These are phyloP conservation scores for Colletotrichum salicis DNA, from an alignment of 2,329 filamentous ascomycete species.

Conservation along the genomic window DNA sequence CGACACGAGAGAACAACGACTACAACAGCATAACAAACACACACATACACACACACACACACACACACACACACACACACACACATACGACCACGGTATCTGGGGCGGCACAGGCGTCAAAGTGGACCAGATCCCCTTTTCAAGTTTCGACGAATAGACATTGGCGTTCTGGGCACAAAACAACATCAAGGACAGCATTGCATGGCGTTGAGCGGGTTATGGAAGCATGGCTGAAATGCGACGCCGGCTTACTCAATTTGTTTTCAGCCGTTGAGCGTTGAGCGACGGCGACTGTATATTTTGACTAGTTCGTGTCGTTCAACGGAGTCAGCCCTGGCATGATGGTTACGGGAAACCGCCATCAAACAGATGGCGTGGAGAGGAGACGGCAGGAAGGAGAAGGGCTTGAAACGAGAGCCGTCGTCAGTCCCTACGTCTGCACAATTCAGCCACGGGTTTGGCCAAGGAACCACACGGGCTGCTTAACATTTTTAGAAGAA, in stretches of 20 bases:
- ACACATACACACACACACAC: neutral
- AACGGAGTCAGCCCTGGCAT: neutral
- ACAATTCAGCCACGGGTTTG: constrained; percentile 10
- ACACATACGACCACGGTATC: neutral
- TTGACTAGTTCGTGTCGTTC: neutral
- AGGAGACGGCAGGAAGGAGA: neutral
- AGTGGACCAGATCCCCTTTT: constrained; percentile 12
- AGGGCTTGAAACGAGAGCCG: neutral
- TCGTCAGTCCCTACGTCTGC: neutral
- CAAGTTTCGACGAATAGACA: constrained; percentile 7
- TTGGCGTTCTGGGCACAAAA: constrained; percentile 23
- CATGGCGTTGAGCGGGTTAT: constrained; percentile 32
- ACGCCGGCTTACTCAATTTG: constrained; percentile 2
- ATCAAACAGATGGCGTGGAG: neutral
- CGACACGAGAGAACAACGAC: constrained; percentile 3
- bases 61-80: neutral
- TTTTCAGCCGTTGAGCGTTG: neutral
- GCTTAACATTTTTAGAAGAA: neutral
- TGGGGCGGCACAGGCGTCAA: neutral
- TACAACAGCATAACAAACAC: neutral
- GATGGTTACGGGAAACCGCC: neutral
- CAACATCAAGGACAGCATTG: constrained; percentile 31
- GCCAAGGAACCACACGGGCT: neutral
- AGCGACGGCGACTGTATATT: neutral
- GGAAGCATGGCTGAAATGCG: constrained; percentile 1